phyloP scores from a whole-genome alignment of 2,329 filamentous ascomycete genomes.

The Bipolaris zeicola region DNA sequence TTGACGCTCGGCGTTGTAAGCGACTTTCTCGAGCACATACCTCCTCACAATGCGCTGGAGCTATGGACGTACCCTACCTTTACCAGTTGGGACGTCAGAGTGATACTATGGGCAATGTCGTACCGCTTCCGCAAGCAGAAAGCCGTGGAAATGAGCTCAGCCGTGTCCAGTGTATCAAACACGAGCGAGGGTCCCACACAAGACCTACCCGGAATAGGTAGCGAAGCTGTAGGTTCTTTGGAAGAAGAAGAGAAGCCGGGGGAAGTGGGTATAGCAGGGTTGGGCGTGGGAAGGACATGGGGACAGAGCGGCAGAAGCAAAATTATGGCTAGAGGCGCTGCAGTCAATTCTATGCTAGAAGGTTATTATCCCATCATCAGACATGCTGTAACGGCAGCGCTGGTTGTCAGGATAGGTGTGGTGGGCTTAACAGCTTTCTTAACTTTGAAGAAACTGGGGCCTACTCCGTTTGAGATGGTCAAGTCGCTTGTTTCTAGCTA shows the following conservation, averaged over 20 bases:
- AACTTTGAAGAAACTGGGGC: constrained; percentile 27
- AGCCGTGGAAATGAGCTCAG: constrained; percentile 36
- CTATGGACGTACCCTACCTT: constrained; percentile 73
- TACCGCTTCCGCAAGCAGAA: constrained; percentile 56
- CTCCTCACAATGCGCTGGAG: constrained; percentile 65
- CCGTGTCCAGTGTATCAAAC: constrained; percentile 9
- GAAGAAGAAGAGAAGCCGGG: constrained; percentile 42
- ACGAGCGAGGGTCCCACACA: constrained; percentile 31
- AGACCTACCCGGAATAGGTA: constrained; percentile 30
- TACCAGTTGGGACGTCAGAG: constrained; percentile 64
- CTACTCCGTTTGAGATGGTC: too few species aligned
- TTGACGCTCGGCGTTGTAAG: constrained; percentile 69
- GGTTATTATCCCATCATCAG: constrained; percentile 60
- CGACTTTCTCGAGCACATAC: constrained; percentile 70
- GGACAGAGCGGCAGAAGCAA: constrained; percentile 42
- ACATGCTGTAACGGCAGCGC: constrained; percentile 52
- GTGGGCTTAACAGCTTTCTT: constrained; percentile 28
- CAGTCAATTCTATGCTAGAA: constrained; percentile 57
- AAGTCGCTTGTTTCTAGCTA: too few species aligned
- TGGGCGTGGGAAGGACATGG: constrained; percentile 52
- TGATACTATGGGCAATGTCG: constrained; percentile 65
- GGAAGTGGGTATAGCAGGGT: constrained; percentile 53
- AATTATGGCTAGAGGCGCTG: constrained; percentile 48
- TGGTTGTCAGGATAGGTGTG: constrained; percentile 46
- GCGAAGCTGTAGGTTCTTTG: constrained; percentile 28